Percentiles rank a stretch among this genome's conserved stretches.
Evolutionary conservation across 768 basidiomycete genomes (phyloP).

Genomic region (Cystobasidium onofrii): DNA sequence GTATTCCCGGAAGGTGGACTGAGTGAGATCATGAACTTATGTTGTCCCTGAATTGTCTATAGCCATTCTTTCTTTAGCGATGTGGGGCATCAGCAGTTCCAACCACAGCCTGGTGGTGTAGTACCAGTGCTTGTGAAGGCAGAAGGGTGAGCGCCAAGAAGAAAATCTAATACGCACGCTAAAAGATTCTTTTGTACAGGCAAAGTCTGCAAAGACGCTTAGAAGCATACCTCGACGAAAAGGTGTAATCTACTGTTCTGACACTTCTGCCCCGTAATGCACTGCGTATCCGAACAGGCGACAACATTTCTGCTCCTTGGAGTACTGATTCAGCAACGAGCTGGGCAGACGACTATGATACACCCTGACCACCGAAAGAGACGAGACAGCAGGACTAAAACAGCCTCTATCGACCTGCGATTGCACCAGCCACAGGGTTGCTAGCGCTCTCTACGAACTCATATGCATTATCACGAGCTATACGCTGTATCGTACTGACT

Average conservation of each 20-base stretch:
- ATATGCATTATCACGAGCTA: conserved; percentile 81
- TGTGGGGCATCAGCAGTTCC: conserved; percentile 36
- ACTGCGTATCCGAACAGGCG: not conserved
- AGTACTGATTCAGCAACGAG: too few relatives aligned
- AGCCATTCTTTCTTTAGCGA: conserved; percentile 37
- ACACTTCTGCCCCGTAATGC: not conserved
- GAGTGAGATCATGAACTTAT: too few relatives aligned
- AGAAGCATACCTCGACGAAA: not conserved
- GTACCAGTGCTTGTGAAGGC: conserved; percentile 37
- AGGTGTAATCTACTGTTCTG: not conserved
- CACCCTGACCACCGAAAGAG: not conserved
- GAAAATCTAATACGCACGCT: too few relatives aligned
- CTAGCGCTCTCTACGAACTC: conserved; percentile 67
- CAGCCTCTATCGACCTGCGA: not conserved
- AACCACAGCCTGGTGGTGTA: conserved; percentile 39
- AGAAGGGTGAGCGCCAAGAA: not conserved
- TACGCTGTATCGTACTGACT: conserved; percentile 76
- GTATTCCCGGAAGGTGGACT: too few relatives aligned
- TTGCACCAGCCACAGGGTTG: not conserved
- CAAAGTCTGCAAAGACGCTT: not conserved
- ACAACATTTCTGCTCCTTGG: not conserved
- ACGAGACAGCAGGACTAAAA: not conserved
- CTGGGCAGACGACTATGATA: too few relatives aligned
- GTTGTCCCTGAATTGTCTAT: not conserved
- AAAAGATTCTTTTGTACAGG: not conserved